phyloP scores from a whole-genome alignment of 1,139 yeast genomes.

The Debaryomyces psychrophilus region DNA sequence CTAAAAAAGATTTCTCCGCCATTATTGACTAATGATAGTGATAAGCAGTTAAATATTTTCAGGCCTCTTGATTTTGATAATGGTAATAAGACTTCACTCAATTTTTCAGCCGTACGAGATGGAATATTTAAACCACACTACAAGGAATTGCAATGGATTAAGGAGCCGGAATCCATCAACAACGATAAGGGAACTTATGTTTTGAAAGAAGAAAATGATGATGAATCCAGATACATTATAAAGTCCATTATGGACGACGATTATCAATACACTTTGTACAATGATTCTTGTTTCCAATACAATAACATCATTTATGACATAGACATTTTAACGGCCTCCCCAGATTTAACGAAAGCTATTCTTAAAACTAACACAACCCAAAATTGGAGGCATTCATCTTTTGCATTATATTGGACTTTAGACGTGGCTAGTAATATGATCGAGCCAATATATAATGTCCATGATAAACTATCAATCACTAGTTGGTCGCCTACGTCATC shows the following conservation, averaged over 20 bases:
- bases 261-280: conserved; percentile 50
- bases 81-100: conserved; percentile 33
- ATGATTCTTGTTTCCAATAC: conserved; percentile 49
- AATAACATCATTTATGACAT: conserved; percentile 47
- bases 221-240: conserved; percentile 40
- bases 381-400: conserved; percentile 78
- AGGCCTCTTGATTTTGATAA: conserved; percentile 1
- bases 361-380: conserved; percentile 55
- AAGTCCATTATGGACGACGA: conserved; percentile 53
- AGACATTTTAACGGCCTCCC: conserved; percentile 61
- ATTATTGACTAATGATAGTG: conserved; percentile 7
- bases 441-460: conserved; percentile 28
- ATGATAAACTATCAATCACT: conserved; percentile 52
- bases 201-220: conserved; percentile 32
- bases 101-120: conserved; percentile 43
- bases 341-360: conserved; percentile 60
- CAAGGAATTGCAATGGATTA: conserved; percentile 69
- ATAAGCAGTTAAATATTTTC: conserved; percentile 1
- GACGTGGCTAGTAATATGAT: conserved; percentile 30
- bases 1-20: conserved; percentile 15
- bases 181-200: conserved; percentile 62
- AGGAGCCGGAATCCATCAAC: conserved; percentile 45
- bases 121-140: conserved; percentile 53
- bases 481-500: conserved; percentile 77
- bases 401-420: conserved; percentile 63